Evolutionary conservation across 2,329 filamentous ascomycete genomes (phyloP).

Genomic region (Calonectria fujianensis): DNA sequence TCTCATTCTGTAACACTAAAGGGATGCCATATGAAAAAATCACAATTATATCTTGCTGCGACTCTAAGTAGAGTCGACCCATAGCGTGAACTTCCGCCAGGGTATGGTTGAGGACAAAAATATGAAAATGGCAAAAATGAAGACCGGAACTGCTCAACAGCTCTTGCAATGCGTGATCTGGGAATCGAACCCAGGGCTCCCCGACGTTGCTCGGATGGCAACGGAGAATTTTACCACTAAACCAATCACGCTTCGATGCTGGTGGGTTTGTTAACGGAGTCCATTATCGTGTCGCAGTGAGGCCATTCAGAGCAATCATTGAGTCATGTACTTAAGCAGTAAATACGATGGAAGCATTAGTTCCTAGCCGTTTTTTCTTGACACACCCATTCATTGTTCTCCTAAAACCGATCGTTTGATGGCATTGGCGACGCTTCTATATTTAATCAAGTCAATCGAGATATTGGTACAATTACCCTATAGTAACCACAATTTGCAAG

Average conservation of each 20-base stretch:
- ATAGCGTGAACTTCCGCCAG: too few species aligned
- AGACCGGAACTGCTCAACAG: not conserved
- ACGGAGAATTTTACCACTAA: constrained; percentile 37
- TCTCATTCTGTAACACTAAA: too few species aligned
- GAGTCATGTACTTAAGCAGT: not conserved
- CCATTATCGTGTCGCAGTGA: not conserved
- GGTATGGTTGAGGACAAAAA: not conserved
- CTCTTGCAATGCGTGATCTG: constrained; percentile 11
- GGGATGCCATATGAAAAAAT: too few species aligned
- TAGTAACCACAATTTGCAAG: not conserved
- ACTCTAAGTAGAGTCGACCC: too few species aligned
- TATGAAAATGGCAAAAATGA: not conserved
- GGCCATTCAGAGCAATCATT: not conserved
- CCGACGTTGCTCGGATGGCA: constrained; percentile 31
- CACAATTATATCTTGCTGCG: too few species aligned
- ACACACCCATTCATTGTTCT: not conserved
- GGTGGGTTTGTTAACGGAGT: not conserved
- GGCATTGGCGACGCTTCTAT: not conserved
- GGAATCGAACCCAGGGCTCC: constrained; percentile 30
- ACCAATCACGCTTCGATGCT: constrained; percentile 28
- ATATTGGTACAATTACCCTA: not conserved
- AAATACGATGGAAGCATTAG: not conserved
- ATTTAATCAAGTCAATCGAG: not conserved
- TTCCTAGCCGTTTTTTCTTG: not conserved
- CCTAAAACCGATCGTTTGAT: not conserved